Evolutionary conservation across 2,329 filamentous ascomycete genomes (phyloP).

Genomic region (Monosporascus sp.): DNA sequence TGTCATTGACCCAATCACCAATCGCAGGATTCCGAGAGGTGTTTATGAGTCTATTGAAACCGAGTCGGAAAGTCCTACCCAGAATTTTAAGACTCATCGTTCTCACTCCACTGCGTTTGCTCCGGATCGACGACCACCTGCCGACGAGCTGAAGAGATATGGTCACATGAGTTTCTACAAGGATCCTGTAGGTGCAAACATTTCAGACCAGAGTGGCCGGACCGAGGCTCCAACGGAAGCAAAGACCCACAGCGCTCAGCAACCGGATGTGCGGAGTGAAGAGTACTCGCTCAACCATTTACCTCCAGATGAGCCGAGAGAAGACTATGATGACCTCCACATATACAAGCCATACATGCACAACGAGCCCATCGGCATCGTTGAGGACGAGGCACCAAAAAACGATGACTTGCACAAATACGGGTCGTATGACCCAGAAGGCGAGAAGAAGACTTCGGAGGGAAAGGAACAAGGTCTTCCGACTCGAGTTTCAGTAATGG

Average conservation of each 20-base stretch:
- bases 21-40: slow-evolving; percentile 39
- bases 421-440: no score
- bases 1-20: slow-evolving; percentile 55
- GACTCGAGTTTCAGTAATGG: no score
- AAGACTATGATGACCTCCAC: slow-evolving; percentile 26
- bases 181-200: slow-evolving; percentile 11
- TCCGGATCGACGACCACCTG: slow-evolving; percentile 28
- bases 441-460: no score
- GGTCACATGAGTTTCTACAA: slow-evolving; percentile 26
- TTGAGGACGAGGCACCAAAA: slow-evolving; percentile 11
- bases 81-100: slow-evolving; percentile 28
- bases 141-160: slow-evolving; percentile 30
- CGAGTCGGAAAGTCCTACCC: slow-evolving; percentile 18
- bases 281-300: slow-evolving; percentile 28
- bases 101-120: slow-evolving; percentile 27
- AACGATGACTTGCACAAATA: slow-evolving; percentile 1
- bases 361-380: slow-evolving; percentile 16
- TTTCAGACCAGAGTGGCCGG: not conserved
- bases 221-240: not conserved
- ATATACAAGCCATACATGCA: slow-evolving; percentile 12
- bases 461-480: no score
- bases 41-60: slow-evolving; percentile 8
- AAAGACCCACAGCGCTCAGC: slow-evolving; percentile 1
- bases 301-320: slow-evolving; percentile 20
- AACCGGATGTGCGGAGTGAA: slow-evolving; percentile 17